Conservation (phyloP, 805 yeast genomes). For the Candida manassasensis region DNA sequence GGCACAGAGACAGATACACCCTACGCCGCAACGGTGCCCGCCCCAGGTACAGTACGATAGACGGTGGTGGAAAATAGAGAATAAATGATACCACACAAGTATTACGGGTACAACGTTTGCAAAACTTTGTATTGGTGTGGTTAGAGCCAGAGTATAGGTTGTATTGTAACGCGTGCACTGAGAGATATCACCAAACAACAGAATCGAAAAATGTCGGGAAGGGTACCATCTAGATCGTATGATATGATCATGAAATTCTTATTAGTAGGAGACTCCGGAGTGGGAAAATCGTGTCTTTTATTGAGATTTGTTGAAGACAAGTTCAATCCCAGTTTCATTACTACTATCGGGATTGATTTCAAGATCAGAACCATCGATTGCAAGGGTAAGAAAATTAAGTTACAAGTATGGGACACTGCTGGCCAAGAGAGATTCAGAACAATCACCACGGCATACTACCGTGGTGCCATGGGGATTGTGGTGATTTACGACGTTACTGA, state of each 20-base stretch:
- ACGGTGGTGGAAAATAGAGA: too few relatives aligned
- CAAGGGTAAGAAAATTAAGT: slow-evolving; percentile 87
- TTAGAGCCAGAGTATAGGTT: not conserved
- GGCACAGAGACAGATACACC: too few relatives aligned
- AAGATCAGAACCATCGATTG: slow-evolving; percentile 94
- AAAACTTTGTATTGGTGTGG: not conserved
- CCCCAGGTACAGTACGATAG: too few relatives aligned
- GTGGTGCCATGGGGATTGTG: slow-evolving; percentile 87
- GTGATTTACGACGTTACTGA: slow-evolving; percentile 82
- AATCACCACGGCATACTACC: slow-evolving; percentile 86
- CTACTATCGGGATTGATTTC: slow-evolving; percentile 97
- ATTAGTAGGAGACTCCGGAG: slow-evolving; percentile 89
- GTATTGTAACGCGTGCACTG: too few relatives aligned
- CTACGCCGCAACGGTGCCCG: not conserved
- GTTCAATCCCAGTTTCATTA: slow-evolving; percentile 93
- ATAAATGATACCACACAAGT: too few relatives aligned
- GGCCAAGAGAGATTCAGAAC: slow-evolving; percentile 97
- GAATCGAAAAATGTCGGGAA: slow-evolving; percentile 48
- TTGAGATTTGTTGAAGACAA: slow-evolving; percentile 94
- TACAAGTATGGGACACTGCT: slow-evolving; percentile 97
- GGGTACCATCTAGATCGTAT: slow-evolving; percentile 68
- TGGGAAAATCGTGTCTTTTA: slow-evolving; percentile 84
- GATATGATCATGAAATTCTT: slow-evolving; percentile 89
- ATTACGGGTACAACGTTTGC: not conserved
- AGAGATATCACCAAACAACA: too few relatives aligned